Base-by-base conservation (phyloP, 345 rosid genomes). In the Hevea brasiliensis region DNA sequence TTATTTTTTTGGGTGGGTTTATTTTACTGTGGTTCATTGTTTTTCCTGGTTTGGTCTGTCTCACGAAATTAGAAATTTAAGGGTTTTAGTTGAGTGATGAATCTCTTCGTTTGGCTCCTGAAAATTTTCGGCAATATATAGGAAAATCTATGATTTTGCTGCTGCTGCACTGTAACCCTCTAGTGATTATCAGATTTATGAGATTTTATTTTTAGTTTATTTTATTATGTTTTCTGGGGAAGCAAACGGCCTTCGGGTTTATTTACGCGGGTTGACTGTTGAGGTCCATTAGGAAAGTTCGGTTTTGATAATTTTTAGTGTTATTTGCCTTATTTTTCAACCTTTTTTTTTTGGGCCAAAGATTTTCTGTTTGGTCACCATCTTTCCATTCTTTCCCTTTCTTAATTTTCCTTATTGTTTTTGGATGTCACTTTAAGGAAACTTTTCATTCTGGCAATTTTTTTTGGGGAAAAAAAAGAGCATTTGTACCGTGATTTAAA, bases 11-110 rank as follows among this genome's bases (percentile, higher is more conserved):
- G 37, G 2, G 37, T 32, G 2, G 37, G 23, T 53, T 64, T 42
- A 24, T 21, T 27, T 37, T 45, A 54, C 15, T 23, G 45, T 32
- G 32, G 7, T 20, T 48, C n/a, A 6, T 45, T 50, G 72, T 8
- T 68, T 35, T 29, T 56, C n/a, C 12, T 37, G 37, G 37, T 32
- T 32, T 32, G 23, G 9, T 32, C 51, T 54, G 10, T 41, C 70
- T 63, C 41, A 1, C 3, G 67, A 18, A 20, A 20, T 47, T 68
- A 27, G 70, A 26, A 65, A 76, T 68, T 85, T 32, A 75, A 61
- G 81, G 81, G 77, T 65, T 84, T 78, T 35, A 42, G 48, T 8
- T 62, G 41, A 56, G 42, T 47, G 14, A 18, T 15, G 11, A 42
- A 76, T 32, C 3, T 69, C 20, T 69, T 18, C 57, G 60, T 48